Base-by-base conservation (phyloP, 768 basidiomycete species). In the Hydnomerulius pinastri region DNA sequence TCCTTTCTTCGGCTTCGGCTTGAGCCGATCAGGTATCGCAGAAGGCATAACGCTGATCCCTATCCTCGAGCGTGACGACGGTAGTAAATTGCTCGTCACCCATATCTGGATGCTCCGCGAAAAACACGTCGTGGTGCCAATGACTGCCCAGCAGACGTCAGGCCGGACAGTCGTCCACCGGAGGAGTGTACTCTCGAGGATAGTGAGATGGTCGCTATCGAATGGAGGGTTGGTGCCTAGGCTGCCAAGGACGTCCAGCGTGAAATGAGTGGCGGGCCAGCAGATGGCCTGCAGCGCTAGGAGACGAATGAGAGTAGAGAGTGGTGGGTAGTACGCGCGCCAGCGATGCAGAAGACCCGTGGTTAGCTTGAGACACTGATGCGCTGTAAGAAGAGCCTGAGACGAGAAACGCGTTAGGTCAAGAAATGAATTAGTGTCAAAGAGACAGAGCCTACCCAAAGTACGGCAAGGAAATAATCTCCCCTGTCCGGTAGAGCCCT, bases 241-340 rank as follows among this genome's bases (percentile, higher is more conserved):
- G 18, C 53, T 58, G 25, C 86, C 84, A 38, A 98, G 76, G 43
- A 93, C 71, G 46, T 76, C 79, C 27, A 96, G 82, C 1, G 92
- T 95, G 32, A 92, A 69, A 57, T 92, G 89, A 4, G 94, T 97
- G 4, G 91, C 86, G 2, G 92, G 92, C 94, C 94, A 98, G 71
- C 95, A 98, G 51, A 98, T 94, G 15, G 91, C 90, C 65, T 98
- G 96, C 0, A 98, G 76, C 0, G 92, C 95, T 48, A 98, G 78
- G 4, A 98, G 83, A 13, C 96, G 87, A 61, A 97, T 89, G 54
- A 98, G 81, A 2, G 94, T 92, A 4, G 95, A 81, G 23, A 91
- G 74, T 0, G 92, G 86, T 0, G 90, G 80, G 66, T 98, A 98
- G 71, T 97, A 96, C 0, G 89, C 77, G 18, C 86, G 78, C 96